A percentile compares a stretch with the other conserved stretches of the same genome.
Evolutionary conservation across 1,139 yeast species (phyloP).

Genomic region (Zygoascus sp.): DNA sequence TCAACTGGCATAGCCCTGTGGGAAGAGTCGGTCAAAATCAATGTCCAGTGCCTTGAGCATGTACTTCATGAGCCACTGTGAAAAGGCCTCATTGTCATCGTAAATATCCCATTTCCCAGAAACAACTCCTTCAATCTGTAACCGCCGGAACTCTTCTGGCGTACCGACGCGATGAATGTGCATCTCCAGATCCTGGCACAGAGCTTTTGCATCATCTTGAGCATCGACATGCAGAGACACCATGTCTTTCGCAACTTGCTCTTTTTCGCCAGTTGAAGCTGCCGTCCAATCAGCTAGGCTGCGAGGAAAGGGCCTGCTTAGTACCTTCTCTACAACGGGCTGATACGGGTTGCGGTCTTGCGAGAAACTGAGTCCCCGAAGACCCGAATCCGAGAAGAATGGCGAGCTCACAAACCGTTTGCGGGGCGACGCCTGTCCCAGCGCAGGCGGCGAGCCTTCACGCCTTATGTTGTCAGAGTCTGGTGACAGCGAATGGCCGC

Average conservation of each 20-base stretch:
- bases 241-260: too few species aligned
- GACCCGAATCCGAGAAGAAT: background rate
- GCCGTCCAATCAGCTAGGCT: background rate
- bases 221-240: background rate
- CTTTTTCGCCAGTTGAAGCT: too few species aligned
- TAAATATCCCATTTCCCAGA: conserved; percentile 31
- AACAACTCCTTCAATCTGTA: conserved; percentile 23
- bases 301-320: background rate
- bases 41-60: conserved; percentile 40
- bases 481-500: too few species aligned
- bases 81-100: background rate
- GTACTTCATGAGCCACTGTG: conserved; percentile 35
- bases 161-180: background rate
- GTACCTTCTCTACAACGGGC: background rate
- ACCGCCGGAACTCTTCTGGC: background rate
- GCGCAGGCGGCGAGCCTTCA: background rate
- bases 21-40: conserved; percentile 40
- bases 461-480: too few species aligned
- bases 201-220: background rate
- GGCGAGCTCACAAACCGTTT: background rate
- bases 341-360: background rate
- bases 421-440: background rate
- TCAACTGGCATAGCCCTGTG: conserved; percentile 23
- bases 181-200: background rate
- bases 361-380: background rate